phyloP scores from a whole-genome alignment of 768 basidiomycete species.

The Suillus subaureus region DNA sequence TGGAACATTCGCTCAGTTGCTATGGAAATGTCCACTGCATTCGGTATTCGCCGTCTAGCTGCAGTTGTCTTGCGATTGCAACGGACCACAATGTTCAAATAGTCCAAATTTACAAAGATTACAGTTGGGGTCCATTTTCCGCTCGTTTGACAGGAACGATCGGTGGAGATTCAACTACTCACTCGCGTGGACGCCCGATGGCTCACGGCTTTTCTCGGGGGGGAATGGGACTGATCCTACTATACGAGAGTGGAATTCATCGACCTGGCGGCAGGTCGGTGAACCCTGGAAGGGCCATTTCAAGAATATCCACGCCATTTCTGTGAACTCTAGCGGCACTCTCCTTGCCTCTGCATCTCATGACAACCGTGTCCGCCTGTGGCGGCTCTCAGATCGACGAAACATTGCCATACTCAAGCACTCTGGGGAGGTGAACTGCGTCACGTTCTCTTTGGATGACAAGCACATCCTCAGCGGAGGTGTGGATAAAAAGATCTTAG shows the following conservation, averaged over 20 bases:
- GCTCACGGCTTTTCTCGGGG: not conserved
- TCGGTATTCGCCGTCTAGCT: not conserved
- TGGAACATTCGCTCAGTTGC: not conserved
- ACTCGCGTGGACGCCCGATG: not conserved
- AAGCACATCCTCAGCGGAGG: not conserved
- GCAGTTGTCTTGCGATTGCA: not conserved
- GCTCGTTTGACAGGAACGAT: not conserved
- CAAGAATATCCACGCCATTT: not conserved
- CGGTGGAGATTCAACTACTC: not conserved
- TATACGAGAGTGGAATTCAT: not conserved
- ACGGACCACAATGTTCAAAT: not conserved
- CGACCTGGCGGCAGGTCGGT: not conserved
- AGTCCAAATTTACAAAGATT: not conserved
- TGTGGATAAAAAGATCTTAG: not conserved
- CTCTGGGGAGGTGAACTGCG: not conserved
- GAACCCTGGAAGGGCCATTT: not conserved
- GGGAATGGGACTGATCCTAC: not conserved
- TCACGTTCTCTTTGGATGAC: not conserved
- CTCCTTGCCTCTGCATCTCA: constrained; percentile 33
- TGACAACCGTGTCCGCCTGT: constrained; percentile 31
- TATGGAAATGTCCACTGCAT: not conserved
- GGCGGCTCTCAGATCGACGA: constrained; percentile 20
- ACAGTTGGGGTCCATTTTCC: not conserved
- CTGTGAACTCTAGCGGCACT: constrained; percentile 19
- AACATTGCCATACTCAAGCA: not conserved